Conservation (phyloP, 1,284 basidiomycete genomes). For the Pulveroboletus sp. region DNA sequence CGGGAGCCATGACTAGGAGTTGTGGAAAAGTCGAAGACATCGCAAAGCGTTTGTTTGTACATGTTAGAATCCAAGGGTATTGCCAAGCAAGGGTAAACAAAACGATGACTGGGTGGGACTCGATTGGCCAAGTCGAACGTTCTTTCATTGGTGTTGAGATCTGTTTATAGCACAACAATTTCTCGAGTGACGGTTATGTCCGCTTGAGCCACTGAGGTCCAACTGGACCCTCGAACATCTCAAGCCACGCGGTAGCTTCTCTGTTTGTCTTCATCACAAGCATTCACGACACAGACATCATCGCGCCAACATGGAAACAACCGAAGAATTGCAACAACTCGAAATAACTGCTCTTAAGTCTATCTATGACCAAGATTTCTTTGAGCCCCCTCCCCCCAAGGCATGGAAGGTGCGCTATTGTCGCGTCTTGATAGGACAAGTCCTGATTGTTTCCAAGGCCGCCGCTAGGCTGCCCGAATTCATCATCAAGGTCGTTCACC, state of each 20-base stretch:
- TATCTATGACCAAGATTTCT: constrained; percentile 75
- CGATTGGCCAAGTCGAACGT: constrained; percentile 19
- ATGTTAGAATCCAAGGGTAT: constrained; percentile 24
- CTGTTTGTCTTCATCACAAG: constrained; percentile 22
- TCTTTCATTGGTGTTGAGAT: constrained; percentile 6
- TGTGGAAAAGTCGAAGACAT: too few species aligned
- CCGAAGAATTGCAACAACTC: constrained; percentile 68
- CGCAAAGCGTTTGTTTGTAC: too few species aligned
- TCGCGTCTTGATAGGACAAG: constrained; percentile 9
- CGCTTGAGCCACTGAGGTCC: constrained; percentile 76
- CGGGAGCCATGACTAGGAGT: too few species aligned
- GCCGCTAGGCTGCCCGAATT: constrained; percentile 71
- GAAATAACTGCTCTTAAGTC: constrained; percentile 78
- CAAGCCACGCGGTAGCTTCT: constrained; percentile 34
- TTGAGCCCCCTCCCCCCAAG: constrained; percentile 69
- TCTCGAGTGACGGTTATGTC: constrained; percentile 46
- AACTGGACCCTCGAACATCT: constrained; percentile 57
- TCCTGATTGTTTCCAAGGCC: constrained; percentile 44
- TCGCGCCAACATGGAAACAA: constrained; percentile 56
- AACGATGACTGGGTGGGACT: neutral
- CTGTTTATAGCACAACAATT: constrained; percentile 13
- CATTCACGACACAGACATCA: neutral
- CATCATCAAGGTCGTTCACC: constrained; percentile 67
- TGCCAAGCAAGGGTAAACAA: constrained; percentile 29
- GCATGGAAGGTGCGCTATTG: constrained; percentile 71